Base-by-base conservation (phyloP, 2,329 filamentous ascomycete genomes). In the Arthroderma uncinatum region DNA sequence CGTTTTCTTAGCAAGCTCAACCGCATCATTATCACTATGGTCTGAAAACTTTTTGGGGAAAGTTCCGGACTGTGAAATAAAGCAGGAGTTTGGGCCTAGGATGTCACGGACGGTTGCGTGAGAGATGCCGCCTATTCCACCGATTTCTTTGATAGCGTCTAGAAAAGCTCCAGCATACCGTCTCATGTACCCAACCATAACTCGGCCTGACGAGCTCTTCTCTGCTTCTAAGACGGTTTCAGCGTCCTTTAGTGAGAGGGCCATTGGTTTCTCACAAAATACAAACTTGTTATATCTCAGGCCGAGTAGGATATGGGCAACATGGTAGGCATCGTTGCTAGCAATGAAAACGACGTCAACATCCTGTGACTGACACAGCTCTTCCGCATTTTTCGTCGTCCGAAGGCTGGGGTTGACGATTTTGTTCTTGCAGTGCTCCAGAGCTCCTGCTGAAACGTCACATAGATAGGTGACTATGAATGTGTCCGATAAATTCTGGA, bases 121-220 rank as follows among this genome's bases (percentile, higher is more conserved):
- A 7, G 70, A 64, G 14, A 84, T 78, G 56, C 74, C 69, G 0
- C 71, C 71, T 36, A 82, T 73, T 0, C 68, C 67, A 0, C 70
- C 75, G 1, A 83, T 68, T 60, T 83, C 81, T 57, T 74, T 68
- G 14, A 82, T 69, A 0, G 78, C 78, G 40, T 80, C 72, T 0
- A 73, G 62, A 61, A 83, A 83, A 0, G 74, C 71, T 0, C 75
- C 64, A 0, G 82, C 80, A 63, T 82, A 83, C 2, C 82, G 73
- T 14, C 82, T 70, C 79, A 82, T 82, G 58, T 80, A 80, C 1
- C 80, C 81, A 0, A 84, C 78, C 64, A 84, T 78, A 0, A 82
- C 73, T 23, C 65, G 70, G 0, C 74, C 78, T 0, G 74, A 73
- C 0, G 59, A 60, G 58, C 73, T 67, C n/a, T 68, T 67, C 64